A percentile compares a stretch with the other conserved stretches of the same genome.
Conservation (phyloP, 331 rosid genomes). For the Acacia concinna region DNA sequence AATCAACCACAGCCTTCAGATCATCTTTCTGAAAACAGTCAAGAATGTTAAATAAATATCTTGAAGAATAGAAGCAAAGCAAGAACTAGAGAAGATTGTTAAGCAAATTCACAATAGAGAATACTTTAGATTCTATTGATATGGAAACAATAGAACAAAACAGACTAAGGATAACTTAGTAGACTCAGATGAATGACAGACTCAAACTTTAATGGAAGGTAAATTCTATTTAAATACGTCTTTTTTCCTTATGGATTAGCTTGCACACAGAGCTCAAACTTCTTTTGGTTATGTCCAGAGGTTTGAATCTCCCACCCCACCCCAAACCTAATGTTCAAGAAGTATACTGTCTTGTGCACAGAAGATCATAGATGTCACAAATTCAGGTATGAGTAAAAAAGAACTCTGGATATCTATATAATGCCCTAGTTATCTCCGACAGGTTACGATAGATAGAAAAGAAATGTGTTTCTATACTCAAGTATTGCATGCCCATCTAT, state of each 20-base stretch:
- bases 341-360: neutral
- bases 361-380: slow-evolving; percentile 6
- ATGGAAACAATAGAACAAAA: slow-evolving; percentile 14
- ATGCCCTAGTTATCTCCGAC: neutral
- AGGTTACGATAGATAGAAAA: neutral
- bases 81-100: neutral
- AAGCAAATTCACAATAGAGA: slow-evolving; percentile 1
- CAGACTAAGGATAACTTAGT: neutral
- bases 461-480: neutral
- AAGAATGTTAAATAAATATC: slow-evolving; percentile 30
- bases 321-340: too few species aligned
- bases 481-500: neutral
- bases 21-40: slow-evolving; percentile 81
- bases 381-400: neutral
- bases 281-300: neutral
- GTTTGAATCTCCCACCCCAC: neutral
- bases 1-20: slow-evolving; percentile 75
- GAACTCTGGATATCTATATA: neutral
- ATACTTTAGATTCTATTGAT: neutral
- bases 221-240: neutral
- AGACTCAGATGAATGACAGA: slow-evolving; percentile 11
- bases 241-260: neutral
- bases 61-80: slow-evolving; percentile 19
- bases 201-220: neutral
- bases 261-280: slow-evolving; percentile 14